phyloP scores from a whole-genome alignment of 129 eudicot species.

The Flaveria trinervia region DNA sequence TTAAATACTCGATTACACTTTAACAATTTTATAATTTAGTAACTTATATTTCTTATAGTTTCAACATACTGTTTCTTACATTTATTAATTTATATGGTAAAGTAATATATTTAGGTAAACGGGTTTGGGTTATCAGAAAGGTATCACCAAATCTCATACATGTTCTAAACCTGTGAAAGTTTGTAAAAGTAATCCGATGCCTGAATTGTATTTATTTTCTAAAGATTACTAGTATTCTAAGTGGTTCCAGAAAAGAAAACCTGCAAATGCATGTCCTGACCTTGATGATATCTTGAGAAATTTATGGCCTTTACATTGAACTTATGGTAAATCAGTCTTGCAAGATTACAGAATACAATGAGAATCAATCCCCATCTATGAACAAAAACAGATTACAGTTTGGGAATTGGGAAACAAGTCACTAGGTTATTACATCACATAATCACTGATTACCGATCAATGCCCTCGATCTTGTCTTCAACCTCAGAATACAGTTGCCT shows the following conservation, averaged over 20 bases:
- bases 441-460: conserved; percentile 56
- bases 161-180: too few relatives aligned
- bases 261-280: not conserved
- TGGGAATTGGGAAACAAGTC: conserved; percentile 29
- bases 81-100: too few relatives aligned
- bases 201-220: too few relatives aligned
- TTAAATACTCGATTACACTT: too few relatives aligned
- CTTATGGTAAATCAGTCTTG: conserved; percentile 19
- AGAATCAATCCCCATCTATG: conserved; percentile 29
- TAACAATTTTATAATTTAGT: too few relatives aligned
- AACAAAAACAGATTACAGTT: conserved; percentile 28
- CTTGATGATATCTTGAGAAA: not conserved
- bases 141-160: too few relatives aligned
- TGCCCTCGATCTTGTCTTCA: conserved; percentile 97
- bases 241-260: not conserved
- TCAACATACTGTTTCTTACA: too few relatives aligned
- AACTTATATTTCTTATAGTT: too few relatives aligned
- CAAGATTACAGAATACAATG: conserved; percentile 21
- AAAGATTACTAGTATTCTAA: too few relatives aligned
- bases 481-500: conserved; percentile 89
- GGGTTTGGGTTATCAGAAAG: too few relatives aligned
- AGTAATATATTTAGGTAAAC: too few relatives aligned
- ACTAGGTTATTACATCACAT: conserved; percentile 27
- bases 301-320: conserved; percentile 31
- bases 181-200: too few relatives aligned